A percentile compares a stretch with the other conserved stretches of the same genome.
Evolutionary conservation across 129 eudicot genomes (phyloP).

Genomic region (Calendula officinalis): DNA sequence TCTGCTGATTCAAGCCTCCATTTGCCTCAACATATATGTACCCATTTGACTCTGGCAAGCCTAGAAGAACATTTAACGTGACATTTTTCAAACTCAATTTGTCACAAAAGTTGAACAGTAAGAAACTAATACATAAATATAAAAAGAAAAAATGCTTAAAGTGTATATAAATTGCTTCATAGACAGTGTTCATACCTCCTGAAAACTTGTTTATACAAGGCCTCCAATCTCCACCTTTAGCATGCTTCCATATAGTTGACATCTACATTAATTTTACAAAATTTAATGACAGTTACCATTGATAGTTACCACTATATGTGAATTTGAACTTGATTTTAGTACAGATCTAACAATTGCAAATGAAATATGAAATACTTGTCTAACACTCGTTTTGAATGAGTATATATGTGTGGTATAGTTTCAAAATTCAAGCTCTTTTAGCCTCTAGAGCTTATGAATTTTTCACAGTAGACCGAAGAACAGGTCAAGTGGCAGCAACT

Average conservation of each 20-base stretch:
- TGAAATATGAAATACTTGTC: background rate
- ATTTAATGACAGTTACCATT: background rate
- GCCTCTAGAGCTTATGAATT: constrained; percentile 4
- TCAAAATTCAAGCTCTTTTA: background rate
- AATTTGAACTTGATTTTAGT: background rate
- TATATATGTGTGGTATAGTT: background rate
- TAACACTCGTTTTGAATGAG: background rate
- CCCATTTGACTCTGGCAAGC: constrained; percentile 88
- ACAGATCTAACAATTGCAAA: constrained; percentile 19
- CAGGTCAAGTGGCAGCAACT: background rate
- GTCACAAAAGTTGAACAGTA: background rate
- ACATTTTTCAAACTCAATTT: background rate
- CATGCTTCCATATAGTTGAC: constrained; percentile 88
- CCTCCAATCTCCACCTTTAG: constrained; percentile 83
- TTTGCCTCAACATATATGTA: constrained; percentile 91
- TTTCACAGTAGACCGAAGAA: background rate
- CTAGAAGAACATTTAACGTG: constrained; percentile 31
- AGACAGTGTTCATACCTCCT: constrained; percentile 52
- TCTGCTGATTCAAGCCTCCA: constrained; percentile 98
- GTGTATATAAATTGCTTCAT: background rate
- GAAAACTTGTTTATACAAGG: constrained; percentile 80
- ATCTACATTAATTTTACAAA: constrained; percentile 43
- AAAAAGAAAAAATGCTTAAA: background rate
- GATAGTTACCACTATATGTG: background rate
- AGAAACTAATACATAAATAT: background rate